Percentiles rank a stretch among this genome's conserved stretches.
These are phyloP conservation scores for Aechmea fasciata DNA, from an alignment of 176 grass and related monocot genomes.

Conservation along the genomic window DNA sequence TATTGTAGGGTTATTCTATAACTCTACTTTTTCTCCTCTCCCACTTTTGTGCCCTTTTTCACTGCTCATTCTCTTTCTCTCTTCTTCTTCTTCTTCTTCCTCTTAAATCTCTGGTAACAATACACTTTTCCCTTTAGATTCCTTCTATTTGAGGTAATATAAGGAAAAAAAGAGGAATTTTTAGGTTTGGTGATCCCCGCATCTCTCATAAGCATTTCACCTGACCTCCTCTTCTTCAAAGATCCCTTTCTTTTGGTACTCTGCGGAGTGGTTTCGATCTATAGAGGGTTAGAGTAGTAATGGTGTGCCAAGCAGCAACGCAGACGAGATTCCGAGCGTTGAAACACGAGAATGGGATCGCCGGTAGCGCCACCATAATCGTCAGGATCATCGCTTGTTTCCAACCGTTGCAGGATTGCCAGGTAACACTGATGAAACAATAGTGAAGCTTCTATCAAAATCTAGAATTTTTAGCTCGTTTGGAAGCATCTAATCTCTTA, in stretches of 20 bases:
- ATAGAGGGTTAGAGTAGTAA: conserved; percentile 42
- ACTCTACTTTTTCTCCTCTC: conserved; percentile 1
- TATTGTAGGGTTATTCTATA: conserved; percentile 87
- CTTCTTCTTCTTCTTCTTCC: neutral
- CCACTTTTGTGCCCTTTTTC: neutral
- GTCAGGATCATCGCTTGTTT: conserved; percentile 83
- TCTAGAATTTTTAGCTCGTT: conserved; percentile 1
- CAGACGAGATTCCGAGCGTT: conserved; percentile 77
- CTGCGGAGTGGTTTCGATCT: conserved; percentile 11
- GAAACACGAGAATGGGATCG: conserved; percentile 80
- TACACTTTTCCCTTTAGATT: neutral
- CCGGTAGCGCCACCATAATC: conserved; percentile 38
- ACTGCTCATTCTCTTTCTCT: neutral
- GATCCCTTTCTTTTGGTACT: conserved; percentile 19
- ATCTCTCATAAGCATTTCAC: neutral
- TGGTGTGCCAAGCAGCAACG: conserved; percentile 90
- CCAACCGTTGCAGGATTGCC: conserved; percentile 74
- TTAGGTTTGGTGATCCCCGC: no score
- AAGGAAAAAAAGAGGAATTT: neutral
- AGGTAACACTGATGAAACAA: conserved; percentile 34
- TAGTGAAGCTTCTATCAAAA: neutral
- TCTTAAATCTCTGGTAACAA: neutral
- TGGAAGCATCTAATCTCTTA: conserved; percentile 14
- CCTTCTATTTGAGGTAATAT: neutral
- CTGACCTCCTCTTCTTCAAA: neutral